Base-by-base conservation (phyloP, 495 filamentous ascomycete genomes). In the Schizothecium vesticola region DNA sequence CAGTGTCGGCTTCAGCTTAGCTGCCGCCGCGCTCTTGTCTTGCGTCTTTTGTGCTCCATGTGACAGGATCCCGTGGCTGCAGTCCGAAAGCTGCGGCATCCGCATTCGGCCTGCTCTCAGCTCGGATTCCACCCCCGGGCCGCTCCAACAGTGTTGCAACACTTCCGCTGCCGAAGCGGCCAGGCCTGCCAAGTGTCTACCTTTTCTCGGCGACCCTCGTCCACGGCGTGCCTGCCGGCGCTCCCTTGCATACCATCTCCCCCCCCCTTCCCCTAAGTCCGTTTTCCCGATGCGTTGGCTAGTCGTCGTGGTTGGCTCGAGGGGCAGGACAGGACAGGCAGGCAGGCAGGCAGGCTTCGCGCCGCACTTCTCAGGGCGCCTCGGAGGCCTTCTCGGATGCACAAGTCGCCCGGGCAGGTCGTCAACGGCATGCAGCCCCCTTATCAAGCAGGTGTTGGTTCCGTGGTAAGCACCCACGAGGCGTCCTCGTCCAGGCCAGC, bases 211-310 rank as follows among this genome's bases (percentile, higher is more conserved):
- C 63, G 19, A 19, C 19, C 23, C 33, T 43, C 33, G 33, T 5
- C 33, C 13, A 43, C 33, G 31, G 23, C 25, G 55, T 58, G 33
- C 23, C 33, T 28, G 55, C 59, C 63, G 33, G 55, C 66, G 64
- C 67, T 19, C 36, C 64, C 28, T 33, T 74, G 75, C 71, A 74
- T 75, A 61, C 26, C 23, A 56, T 56, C 64, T 69, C 65, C 24
- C 12, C 23, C n/a, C 43, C 24, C 63, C n/a, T 59, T 23, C 55
- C 36, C 29, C 69, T 73, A 65, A 65, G 58, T 70, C 43, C 67
- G 61, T 65, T 69, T 59, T 62, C 67, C 60, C 21, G 67, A n/a
- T 73, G 73, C 73, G 73, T 71, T 77, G 69, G 69, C 73, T 69
- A 71, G 73, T 66, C 67, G 65, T 29, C 60, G 26, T 74, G 73